phyloP scores from a whole-genome alignment of 1,139 yeast genomes.

The Hyphopichia buzzinii region DNA sequence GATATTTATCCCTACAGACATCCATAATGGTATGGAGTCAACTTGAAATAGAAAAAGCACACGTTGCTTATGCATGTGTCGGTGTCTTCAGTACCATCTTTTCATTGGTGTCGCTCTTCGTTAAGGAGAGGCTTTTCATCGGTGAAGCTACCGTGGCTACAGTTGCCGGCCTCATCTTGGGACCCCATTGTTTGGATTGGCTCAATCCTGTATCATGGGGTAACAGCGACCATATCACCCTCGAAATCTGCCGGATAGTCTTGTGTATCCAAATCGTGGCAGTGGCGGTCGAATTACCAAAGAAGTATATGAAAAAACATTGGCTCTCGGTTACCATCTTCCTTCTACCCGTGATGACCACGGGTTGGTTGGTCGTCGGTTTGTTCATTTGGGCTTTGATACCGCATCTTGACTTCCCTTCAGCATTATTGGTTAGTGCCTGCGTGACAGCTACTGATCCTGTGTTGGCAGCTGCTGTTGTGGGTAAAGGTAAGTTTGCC shows the following conservation, averaged over 20 bases:
- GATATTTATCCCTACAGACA: too few species aligned
- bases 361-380: conserved; percentile 89
- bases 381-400: conserved; percentile 81
- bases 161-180: conserved; percentile 85
- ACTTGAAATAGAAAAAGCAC: conserved; percentile 52
- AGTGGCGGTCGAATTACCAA: conserved; percentile 94
- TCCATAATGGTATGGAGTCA: conserved; percentile 40
- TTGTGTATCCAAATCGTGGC: conserved; percentile 94
- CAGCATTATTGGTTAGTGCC: conserved; percentile 79
- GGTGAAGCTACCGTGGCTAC: conserved; percentile 98
- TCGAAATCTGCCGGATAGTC: conserved; percentile 86
- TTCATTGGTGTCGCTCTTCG: conserved; percentile 85
- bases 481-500: conserved; percentile 97
- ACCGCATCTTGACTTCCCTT: conserved; percentile 77
- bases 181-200: conserved; percentile 92
- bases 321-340: conserved; percentile 81
- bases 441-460: conserved; percentile 99
- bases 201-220: conserved; percentile 91
- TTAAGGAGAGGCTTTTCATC: conserved; percentile 83
- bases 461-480: conserved; percentile 95
- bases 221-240: conserved; percentile 77
- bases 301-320: conserved; percentile 87
- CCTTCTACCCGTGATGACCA: conserved; percentile 89
- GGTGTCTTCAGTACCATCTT: conserved; percentile 88
- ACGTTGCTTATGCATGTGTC: conserved; percentile 87